Conservation (phyloP, 2,329 filamentous ascomycete genomes). For the Claviceps arundinis region DNA sequence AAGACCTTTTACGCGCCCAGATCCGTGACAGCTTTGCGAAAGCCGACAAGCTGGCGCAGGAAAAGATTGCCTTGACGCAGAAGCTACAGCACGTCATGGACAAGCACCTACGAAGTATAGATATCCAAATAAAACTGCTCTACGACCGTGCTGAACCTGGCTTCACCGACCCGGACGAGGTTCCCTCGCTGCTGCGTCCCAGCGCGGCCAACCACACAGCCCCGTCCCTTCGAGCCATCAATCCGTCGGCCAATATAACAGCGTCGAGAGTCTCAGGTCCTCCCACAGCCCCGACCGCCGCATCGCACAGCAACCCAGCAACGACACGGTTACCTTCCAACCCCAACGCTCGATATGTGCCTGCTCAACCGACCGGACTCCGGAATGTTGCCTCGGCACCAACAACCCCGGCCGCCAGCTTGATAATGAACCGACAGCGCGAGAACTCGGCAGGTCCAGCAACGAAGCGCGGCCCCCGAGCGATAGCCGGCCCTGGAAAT, state of each 20-base stretch:
- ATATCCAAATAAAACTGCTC: conserved; percentile 47
- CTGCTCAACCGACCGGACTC: conserved; percentile 26
- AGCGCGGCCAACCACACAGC: conserved; percentile 38
- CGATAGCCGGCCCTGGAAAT: conserved; percentile 32
- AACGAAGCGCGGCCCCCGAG: conserved; percentile 39
- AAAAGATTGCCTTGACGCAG: conserved; percentile 58
- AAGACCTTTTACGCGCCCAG: conserved; percentile 51
- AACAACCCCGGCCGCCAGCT: conserved; percentile 45
- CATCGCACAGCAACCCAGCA: conserved; percentile 25
- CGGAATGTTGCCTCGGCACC: conserved; percentile 42
- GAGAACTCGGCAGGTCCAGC: conserved; percentile 47
- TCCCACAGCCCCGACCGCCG: conserved; percentile 14
- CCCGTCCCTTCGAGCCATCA: conserved; percentile 28
- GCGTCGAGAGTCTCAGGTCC: conserved; percentile 10
- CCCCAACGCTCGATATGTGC: conserved; percentile 34
- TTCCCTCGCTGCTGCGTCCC: conserved; percentile 48
- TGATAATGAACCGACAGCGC: conserved; percentile 43
- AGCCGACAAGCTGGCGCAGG: conserved; percentile 57
- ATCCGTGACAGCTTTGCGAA: conserved; percentile 56
- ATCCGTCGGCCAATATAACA: conserved; percentile 25
- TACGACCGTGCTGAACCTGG: conserved; percentile 49
- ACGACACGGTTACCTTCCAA: conserved; percentile 29
- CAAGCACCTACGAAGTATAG: conserved; percentile 50
- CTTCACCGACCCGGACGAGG: conserved; percentile 47
- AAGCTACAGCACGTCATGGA: conserved; percentile 48